Conservation (phyloP, 371 early-diverging fungal species). For the Paraphysoderma sedebokerense region DNA sequence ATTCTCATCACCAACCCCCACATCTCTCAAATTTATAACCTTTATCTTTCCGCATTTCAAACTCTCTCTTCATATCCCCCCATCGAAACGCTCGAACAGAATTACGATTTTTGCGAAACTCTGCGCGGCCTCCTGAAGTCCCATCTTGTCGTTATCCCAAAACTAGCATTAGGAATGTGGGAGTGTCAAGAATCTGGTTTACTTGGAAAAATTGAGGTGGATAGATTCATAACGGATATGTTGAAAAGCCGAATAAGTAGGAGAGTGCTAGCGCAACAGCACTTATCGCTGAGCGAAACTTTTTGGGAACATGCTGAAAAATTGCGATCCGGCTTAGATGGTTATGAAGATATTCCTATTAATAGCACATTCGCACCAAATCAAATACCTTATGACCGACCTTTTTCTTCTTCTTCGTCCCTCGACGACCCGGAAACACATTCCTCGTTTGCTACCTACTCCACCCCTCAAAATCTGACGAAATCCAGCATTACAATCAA, state of each 20-base stretch:
- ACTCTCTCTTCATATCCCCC: constrained; percentile 38
- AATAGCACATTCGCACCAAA: constrained; percentile 16
- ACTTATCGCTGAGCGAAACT: constrained; percentile 56
- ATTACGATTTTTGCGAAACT: constrained; percentile 45
- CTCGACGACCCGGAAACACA: not conserved
- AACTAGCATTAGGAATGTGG: constrained; percentile 56
- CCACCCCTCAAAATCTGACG: not conserved
- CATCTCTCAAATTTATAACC: constrained; percentile 59
- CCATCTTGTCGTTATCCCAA: constrained; percentile 63
- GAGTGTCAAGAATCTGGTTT: constrained; percentile 43
- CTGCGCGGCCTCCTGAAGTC: constrained; percentile 35
- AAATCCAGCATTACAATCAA: too few relatives aligned
- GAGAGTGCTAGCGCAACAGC: constrained; percentile 84
- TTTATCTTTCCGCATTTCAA: constrained; percentile 86
- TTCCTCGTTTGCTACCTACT: not conserved
- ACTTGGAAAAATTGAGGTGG: constrained; percentile 33
- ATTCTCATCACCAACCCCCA: constrained; percentile 85
- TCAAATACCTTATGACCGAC: not conserved
- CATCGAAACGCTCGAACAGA: constrained; percentile 47
- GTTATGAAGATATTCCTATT: too few relatives aligned
- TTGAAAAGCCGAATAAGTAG: constrained; percentile 78
- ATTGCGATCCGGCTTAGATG: constrained; percentile 7
- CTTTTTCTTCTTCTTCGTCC: not conserved
- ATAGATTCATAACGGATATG: constrained; percentile 78
- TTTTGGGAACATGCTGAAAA: constrained; percentile 5